Conservation (phyloP, 345 rosid genomes). For the Cardiospermum halicacabum region DNA sequence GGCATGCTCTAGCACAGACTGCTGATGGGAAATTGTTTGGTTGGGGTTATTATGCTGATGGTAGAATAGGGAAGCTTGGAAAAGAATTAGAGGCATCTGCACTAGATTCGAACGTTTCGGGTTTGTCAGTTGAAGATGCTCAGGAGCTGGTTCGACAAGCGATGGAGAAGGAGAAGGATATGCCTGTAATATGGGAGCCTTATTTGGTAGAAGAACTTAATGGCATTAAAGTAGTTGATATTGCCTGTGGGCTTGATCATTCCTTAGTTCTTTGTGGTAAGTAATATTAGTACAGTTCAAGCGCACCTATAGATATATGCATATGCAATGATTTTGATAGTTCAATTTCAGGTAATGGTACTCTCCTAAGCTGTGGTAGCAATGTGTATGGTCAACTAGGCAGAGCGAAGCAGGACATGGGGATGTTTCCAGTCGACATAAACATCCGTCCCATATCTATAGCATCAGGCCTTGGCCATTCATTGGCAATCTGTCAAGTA, state of each 20-base stretch:
- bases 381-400: constrained; percentile 83
- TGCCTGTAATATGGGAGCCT: constrained; percentile 92
- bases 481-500: constrained; percentile 55
- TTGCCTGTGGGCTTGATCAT: constrained; percentile 85
- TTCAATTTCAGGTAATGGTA: constrained; percentile 53
- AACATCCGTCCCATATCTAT: constrained; percentile 29
- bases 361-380: constrained; percentile 72
- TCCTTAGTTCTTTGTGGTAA: constrained; percentile 74
- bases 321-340: constrained; percentile 7
- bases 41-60: constrained; percentile 96
- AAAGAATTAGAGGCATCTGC: constrained; percentile 28
- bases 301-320: background rate
- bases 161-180: constrained; percentile 67
- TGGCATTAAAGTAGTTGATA: constrained; percentile 47
- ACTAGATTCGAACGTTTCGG: constrained; percentile 11
- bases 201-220: constrained; percentile 50
- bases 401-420: constrained; percentile 47
- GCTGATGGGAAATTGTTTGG: constrained; percentile 72
- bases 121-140: constrained; percentile 41
- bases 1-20: constrained; percentile 74
- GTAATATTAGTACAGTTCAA: constrained; percentile 18
- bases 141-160: constrained; percentile 63
- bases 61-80: constrained; percentile 64
- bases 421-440: constrained; percentile 58
- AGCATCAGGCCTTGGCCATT: constrained; percentile 91